Evolutionary conservation across 768 basidiomycete species (phyloP).

Genomic region (Neoboletus subvelutipes): DNA sequence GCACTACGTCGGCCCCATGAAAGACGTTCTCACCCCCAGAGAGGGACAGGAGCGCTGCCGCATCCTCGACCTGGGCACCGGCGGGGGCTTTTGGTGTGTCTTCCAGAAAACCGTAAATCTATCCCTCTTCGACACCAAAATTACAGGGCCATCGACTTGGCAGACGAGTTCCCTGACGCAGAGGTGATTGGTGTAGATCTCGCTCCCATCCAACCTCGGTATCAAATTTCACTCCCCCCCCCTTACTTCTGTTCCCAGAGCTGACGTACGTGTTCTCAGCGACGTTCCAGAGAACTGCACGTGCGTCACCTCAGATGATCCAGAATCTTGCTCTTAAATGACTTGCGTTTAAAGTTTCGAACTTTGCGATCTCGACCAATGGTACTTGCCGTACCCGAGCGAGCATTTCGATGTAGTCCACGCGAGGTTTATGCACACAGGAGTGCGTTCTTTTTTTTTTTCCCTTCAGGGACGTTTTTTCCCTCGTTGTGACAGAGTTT

Average conservation of each 20-base stretch:
- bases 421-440: constrained; percentile 65
- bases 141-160: constrained; percentile 68
- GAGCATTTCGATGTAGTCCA: constrained; percentile 68
- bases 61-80: constrained; percentile 70
- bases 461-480: constrained; percentile 1
- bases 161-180: constrained; percentile 65
- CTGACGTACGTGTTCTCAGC: constrained; percentile 36
- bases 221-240: constrained; percentile 18
- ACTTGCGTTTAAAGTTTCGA: constrained; percentile 51
- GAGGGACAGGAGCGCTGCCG: constrained; percentile 32
- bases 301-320: constrained; percentile 41
- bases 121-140: not conserved
- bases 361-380: constrained; percentile 63
- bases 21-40: constrained; percentile 46
- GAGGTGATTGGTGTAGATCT: constrained; percentile 72
- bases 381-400: constrained; percentile 61
- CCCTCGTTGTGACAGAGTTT: constrained; percentile 8
- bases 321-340: constrained; percentile 4
- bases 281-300: constrained; percentile 71
- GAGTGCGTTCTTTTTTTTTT: constrained; percentile 34
- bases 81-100: constrained; percentile 58
- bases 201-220: constrained; percentile 73
- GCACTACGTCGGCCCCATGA: constrained; percentile 67
- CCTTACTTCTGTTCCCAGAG: constrained; percentile 3
- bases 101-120: not conserved